Conservation (phyloP, 495 filamentous ascomycete species). For the Penicillium taxi region DNA sequence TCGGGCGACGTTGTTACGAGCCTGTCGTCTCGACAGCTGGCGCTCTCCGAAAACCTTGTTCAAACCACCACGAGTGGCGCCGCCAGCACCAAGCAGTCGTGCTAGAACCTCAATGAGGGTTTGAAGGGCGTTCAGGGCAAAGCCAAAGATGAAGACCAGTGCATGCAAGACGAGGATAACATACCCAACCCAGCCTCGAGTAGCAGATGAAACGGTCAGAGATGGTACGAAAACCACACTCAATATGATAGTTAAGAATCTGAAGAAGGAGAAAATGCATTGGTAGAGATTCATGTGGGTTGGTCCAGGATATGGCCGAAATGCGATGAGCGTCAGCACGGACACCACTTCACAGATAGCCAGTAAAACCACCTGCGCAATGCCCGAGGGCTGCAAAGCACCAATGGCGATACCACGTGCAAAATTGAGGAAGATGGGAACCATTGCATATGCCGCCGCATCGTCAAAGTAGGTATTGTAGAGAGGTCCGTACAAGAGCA, state of each 20-base stretch:
- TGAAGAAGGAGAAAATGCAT: constrained; percentile 68
- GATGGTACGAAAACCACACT: constrained; percentile 83
- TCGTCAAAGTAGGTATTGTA: constrained; percentile 96
- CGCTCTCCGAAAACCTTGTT: constrained; percentile 88
- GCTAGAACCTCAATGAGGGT: constrained; percentile 82
- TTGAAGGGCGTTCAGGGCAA: constrained; percentile 86
- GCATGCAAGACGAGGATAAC: constrained; percentile 81
- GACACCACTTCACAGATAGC: constrained; percentile 91
- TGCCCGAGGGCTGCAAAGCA: constrained; percentile 84
- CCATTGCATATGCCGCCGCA: constrained; percentile 76
- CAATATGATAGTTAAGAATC: constrained; percentile 71
- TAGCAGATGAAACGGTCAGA: constrained; percentile 62
- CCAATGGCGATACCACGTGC: constrained; percentile 85
- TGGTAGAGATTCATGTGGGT: constrained; percentile 99
- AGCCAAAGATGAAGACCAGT: constrained; percentile 82
- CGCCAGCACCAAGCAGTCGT: constrained; percentile 70
- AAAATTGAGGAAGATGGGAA: constrained; percentile 76
- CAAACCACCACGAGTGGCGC: constrained; percentile 76
- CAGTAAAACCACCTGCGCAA: constrained; percentile 83
- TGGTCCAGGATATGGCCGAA: constrained; percentile 78
- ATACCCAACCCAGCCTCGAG: constrained; percentile 93
- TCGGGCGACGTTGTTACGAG: constrained; percentile 53
- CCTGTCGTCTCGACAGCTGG: constrained; percentile 71
- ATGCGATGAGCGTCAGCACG: constrained; percentile 79
- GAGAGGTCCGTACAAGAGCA: constrained; percentile 86